A percentile compares a stretch with the other conserved stretches of the same genome.
Evolutionary conservation across 2,329 filamentous ascomycete species (phyloP).

Genomic region (Orbilia ellipsospora): DNA sequence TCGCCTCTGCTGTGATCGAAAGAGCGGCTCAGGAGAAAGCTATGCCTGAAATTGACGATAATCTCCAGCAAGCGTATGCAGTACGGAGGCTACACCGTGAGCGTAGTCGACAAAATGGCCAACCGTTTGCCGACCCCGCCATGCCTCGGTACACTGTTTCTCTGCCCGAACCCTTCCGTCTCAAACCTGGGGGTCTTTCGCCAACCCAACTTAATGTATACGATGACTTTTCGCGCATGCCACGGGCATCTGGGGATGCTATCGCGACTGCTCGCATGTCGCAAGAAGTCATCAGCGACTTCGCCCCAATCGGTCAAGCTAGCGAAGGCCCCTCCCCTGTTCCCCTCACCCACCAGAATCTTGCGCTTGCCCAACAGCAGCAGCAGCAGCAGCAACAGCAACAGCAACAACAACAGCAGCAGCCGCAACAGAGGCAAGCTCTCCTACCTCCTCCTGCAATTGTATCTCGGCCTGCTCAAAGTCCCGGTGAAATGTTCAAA

Average conservation of each 20-base stretch:
- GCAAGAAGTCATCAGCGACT: slow-evolving; percentile 70
- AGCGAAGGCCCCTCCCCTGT: slow-evolving; percentile 47
- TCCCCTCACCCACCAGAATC: slow-evolving; percentile 66
- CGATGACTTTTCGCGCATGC: slow-evolving; percentile 91
- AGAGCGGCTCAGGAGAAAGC: slow-evolving; percentile 94
- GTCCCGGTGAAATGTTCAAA: slow-evolving; percentile 60
- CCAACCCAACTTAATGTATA: slow-evolving; percentile 94
- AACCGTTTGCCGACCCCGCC: slow-evolving; percentile 82
- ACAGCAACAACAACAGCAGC: slow-evolving; percentile 64
- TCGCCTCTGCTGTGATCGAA: slow-evolving; percentile 92
- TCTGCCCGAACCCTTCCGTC: slow-evolving; percentile 91
- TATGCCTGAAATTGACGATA: slow-evolving; percentile 91
- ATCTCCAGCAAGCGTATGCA: slow-evolving; percentile 84
- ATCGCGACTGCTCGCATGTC: slow-evolving; percentile 66
- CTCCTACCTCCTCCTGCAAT: slow-evolving; percentile 62
- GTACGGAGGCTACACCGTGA: slow-evolving; percentile 79
- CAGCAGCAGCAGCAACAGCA: slow-evolving; percentile 65
- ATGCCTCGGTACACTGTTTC: slow-evolving; percentile 92
- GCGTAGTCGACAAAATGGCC: slow-evolving; percentile 70
- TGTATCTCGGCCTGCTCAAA: slow-evolving; percentile 61
- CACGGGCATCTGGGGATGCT: slow-evolving; percentile 67
- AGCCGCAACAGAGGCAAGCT: slow-evolving; percentile 64
- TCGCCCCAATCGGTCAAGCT: slow-evolving; percentile 67
- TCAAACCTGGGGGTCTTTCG: slow-evolving; percentile 84
- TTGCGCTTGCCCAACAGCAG: slow-evolving; percentile 68